Conservation (phyloP, 257 asterid genomes). For the Solanum tacnaense region DNA sequence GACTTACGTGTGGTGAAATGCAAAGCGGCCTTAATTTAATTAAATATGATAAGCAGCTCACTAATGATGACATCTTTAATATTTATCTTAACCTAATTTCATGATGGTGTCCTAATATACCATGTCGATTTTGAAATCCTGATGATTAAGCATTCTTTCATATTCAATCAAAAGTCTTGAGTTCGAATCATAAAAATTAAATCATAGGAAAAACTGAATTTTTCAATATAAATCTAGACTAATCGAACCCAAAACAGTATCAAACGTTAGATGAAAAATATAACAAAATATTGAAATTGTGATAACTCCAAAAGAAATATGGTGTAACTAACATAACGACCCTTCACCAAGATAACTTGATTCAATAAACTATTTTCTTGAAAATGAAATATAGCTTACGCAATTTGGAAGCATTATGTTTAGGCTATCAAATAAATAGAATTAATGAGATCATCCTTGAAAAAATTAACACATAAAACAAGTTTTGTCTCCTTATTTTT, state of each 20-base stretch:
- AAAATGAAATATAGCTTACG: background rate
- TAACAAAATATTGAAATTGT: background rate
- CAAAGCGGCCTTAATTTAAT: background rate
- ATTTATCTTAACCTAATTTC: background rate
- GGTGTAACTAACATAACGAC: slow-evolving; percentile 16
- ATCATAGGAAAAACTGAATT: fast-evolving
- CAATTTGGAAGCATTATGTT: background rate
- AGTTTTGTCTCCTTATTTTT: background rate
- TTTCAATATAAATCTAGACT: fast-evolving
- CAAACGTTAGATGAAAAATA: background rate
- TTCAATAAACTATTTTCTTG: background rate
- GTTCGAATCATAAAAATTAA: background rate
- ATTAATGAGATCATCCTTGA: background rate
- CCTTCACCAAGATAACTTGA: background rate
- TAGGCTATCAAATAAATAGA: background rate
- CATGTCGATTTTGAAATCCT: background rate
- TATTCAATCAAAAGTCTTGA: background rate
- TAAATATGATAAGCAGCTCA: background rate
- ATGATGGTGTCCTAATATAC: no score
- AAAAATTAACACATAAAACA: slow-evolving; percentile 2
- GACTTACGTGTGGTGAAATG: background rate
- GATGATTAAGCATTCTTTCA: background rate
- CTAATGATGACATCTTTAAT: background rate
- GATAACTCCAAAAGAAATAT: background rate
- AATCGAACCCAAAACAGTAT: background rate